Conservation (phyloP, 2,329 filamentous ascomycete species). For the Neofusicoccum ribis region DNA sequence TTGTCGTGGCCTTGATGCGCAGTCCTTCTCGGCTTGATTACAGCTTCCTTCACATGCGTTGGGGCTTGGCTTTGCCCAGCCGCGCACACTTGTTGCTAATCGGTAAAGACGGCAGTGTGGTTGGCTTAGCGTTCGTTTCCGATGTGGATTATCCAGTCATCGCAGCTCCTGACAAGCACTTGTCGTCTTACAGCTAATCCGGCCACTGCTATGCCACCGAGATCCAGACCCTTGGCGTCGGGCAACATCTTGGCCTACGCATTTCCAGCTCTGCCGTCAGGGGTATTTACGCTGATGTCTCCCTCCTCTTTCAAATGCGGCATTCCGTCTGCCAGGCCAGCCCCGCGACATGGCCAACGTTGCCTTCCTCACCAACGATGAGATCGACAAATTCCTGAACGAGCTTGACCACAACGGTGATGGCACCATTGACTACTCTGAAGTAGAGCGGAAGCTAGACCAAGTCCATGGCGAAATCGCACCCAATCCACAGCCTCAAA, state of each 20-base stretch:
- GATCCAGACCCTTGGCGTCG: background rate
- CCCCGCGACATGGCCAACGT: background rate
- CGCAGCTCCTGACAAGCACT: background rate
- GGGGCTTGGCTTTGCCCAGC: background rate
- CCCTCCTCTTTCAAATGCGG: background rate
- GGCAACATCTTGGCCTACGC: background rate
- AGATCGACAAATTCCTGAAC: constrained; percentile 55
- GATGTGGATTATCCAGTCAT: background rate
- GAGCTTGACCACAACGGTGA: constrained; percentile 55
- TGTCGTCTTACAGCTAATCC: background rate
- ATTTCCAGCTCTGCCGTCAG: background rate
- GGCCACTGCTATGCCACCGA: background rate
- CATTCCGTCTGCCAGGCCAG: background rate
- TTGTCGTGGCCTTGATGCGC: background rate
- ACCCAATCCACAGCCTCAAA: constrained; percentile 48
- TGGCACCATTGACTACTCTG: constrained; percentile 54
- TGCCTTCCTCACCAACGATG: constrained; percentile 41
- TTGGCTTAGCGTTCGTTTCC: background rate
- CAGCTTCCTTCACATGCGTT: background rate
- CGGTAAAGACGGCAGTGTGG: background rate
- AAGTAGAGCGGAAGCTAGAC: constrained; percentile 56
- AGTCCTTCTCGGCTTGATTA: background rate
- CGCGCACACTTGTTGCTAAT: background rate
- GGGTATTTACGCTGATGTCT: background rate
- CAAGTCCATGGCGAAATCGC: constrained; percentile 54